Conservation (phyloP, 2,329 filamentous ascomycete species). For the Coniochaeta pulveracea region DNA sequence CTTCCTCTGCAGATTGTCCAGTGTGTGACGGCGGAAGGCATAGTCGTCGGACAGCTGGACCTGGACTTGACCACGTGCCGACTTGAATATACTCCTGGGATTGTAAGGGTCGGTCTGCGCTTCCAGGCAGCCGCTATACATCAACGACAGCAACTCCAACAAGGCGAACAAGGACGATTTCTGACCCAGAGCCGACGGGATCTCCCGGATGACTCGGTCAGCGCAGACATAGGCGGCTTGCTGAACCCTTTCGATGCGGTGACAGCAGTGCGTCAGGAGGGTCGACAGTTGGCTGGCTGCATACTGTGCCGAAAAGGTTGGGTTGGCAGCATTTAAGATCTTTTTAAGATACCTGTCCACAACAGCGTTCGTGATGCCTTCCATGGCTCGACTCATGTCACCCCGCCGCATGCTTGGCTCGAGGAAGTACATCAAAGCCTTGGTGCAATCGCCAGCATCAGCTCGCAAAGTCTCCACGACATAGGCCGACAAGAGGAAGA, state of each 20-base stretch:
- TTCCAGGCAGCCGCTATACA: constrained; percentile 93
- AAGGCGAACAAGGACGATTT: constrained; percentile 85
- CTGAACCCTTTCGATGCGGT: constrained; percentile 86
- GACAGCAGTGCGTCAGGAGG: constrained; percentile 83
- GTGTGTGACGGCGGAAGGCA: constrained; percentile 64
- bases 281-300: constrained; percentile 78
- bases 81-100: constrained; percentile 72
- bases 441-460: constrained; percentile 78
- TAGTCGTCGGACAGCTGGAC: constrained; percentile 94
- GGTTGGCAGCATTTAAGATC: constrained; percentile 58
- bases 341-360: constrained; percentile 71
- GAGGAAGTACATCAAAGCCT: constrained; percentile 84
- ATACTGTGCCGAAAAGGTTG: constrained; percentile 80
- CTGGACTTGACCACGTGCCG: constrained; percentile 63
- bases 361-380: constrained; percentile 52
- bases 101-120: constrained; percentile 90
- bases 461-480: constrained; percentile 83
- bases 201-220: constrained; percentile 71
- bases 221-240: constrained; percentile 75
- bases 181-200: constrained; percentile 85
- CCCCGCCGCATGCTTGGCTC: constrained; percentile 69
- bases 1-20: constrained; percentile 65
- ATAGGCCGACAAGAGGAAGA: constrained; percentile 85
- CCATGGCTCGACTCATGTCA: constrained; percentile 54
- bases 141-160: constrained; percentile 79